Evolutionary conservation across 371 early-diverging fungal genomes (phyloP), one percentile per base, ranked within the genome.

Genomic region (Parasitella parasitica): DNA sequence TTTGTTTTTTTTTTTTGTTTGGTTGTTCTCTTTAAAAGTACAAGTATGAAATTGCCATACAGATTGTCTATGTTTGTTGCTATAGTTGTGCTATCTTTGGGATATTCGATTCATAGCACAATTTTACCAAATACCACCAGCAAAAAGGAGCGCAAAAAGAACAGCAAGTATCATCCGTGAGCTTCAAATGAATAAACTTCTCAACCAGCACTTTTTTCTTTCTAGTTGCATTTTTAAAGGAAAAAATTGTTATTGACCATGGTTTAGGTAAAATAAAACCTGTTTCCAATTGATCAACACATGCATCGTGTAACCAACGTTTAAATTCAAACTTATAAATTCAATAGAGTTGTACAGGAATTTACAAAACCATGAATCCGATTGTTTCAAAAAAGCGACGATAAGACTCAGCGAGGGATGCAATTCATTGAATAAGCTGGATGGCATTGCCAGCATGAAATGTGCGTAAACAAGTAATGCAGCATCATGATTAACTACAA

Each of bases 361-460:
- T 12, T 54, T 69, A 6, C 57, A 57, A 22, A 30, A 46, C 12
- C 56, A 61, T 18, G 64, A 69, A 57, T 46, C 56, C 7, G 64
- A 64, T 18, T 69, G 69, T n/a, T 69, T 60, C 37, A 69, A 61
- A 27, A 52, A 15, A 28, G 69, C 35, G 1, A 64, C 61, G 1
- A 13, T 64, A 2, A 22, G 13, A 2, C 49, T 69, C 9, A 30
- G 18, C n/a, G 6, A 64, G 8, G 69, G 64, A 2, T 69, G 69
- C 26, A 26, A 38, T 30, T 55, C 58, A 0, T 34, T 69, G 13
- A 37, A 13, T 12, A 46, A 34, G 0, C 13, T 57, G n/a, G 53
- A 60, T 22, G 43, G 48, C 22, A 8, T 32, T 1, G 22, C 36
- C 1, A 60, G 61, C 18, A 69, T 63, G 57, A 32, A 54, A 49